Base-by-base conservation (phyloP, 768 basidiomycete species). In the Suillus hirtellus region DNA sequence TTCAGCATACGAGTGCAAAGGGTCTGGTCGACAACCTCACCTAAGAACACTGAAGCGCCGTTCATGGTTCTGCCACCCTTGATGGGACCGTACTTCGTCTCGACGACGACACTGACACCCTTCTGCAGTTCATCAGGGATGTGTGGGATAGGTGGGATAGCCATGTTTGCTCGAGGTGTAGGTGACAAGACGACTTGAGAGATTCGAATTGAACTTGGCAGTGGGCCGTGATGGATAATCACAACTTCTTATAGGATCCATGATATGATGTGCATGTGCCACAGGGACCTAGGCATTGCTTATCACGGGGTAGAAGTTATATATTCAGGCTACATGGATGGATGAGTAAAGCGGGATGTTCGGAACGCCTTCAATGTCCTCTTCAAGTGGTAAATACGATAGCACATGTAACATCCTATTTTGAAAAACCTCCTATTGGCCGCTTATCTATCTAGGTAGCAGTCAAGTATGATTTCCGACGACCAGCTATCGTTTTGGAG, bases 31-130 rank as follows among this genome's bases (percentile, higher is more conserved):
- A 42, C 10, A 42, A 31, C 24, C 77, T 31, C 68, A 88, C 89
- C 89, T 44, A 91, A 76, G 71, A 89, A 91, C 21, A 84, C 83
- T 6, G 80, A 84, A 47, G 86, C 78, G 1, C 87, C 87, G 66
- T 88, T 90, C 35, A 69, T 74, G 4, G 88, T 84, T 37, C 84
- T 80, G 15, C 85, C 87, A 12, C 89, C 89, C 27, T 72, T 82
- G 27, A 90, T 71, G 7, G 74, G 71, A 0, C 89, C 89, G 70
- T 81, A 84, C 14, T 74, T 78, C 14, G 89, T 90, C 40, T 83
- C 71, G 4, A 84, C 84, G 4, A 73, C 70, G 5, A 89, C 79
- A 17, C 82, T 78, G 2, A 73, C 75, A 11, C 75, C 66, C 17
- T 75, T 79, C 63, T 73, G 67, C 19, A 90, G 73, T 64, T 89